Evolutionary conservation across 176 grass and related monocot species (phyloP), one percentile per base, ranked within the genome.

Genomic region (Bonia amplexicaulis): DNA sequence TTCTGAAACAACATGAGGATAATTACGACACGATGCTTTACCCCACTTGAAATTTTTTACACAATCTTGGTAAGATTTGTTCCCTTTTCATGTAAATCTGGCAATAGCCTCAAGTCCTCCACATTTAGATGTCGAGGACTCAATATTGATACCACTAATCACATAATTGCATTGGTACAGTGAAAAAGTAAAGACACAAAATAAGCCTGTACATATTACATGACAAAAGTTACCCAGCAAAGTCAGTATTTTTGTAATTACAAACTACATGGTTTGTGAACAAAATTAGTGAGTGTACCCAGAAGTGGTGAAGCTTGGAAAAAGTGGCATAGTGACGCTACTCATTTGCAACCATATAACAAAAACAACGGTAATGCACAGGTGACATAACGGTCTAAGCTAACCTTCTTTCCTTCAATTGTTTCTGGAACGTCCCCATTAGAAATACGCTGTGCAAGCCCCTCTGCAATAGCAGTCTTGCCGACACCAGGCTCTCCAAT

Each of bases 381-480:
- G 20, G 70, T 76, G 61, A 81, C 31, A 66, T 9, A 19, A 79
- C 9, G 7, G 62, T 41, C 14, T 51, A 74, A 55, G 58, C 78
- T 74, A 83, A 98, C 96, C 91, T 96, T 96, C 84, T 99, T 99
- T 84, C 96, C 96, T 92, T 99, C 96, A 78, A 99, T 99, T 25
- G 96, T 99, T 90, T 99, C 96, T 39, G 96, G 96, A 84, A 99
- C 93, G 33, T 99, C 96, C 13, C 96, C 96, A 85, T 87, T 94
- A 52, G 85, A 12, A 87, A 99, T 99, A 54, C 91, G 93, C 45
- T 99, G 96, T 57, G 96, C 96, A 90, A 96, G 89, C 22, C 93
- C 96, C 86, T 99, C 93, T 26, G 93, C 93, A 85, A 98, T 95
- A 72, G 96, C 93, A 42, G 96, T 98, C 87, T 98, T 98, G 17